A percentile compares a stretch with the other conserved stretches of the same genome.
Evolutionary conservation across 2,329 filamentous ascomycete species (phyloP).

Genomic region (Domatiomyces globalis): DNA sequence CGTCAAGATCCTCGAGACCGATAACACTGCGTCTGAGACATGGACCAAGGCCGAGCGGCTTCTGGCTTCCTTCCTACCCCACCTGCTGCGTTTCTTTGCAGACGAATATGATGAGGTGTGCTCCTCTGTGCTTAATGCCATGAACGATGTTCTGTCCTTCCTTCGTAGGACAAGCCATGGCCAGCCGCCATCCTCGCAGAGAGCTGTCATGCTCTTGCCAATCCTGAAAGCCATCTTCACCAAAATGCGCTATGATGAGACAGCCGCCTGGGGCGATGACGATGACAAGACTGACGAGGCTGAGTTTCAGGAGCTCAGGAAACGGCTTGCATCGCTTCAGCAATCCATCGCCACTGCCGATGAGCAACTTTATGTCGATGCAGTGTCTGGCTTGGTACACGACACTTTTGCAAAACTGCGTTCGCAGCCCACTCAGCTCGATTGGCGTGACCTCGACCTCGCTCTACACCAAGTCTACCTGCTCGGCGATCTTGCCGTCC

Average conservation of each 20-base stretch:
- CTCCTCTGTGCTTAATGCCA: conserved; percentile 82
- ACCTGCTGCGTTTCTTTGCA: conserved; percentile 83
- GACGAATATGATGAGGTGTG: conserved; percentile 98
- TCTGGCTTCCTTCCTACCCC: conserved; percentile 69
- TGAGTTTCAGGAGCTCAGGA: conserved; percentile 88
- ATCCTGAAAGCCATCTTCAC: conserved; percentile 82
- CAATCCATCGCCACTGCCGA: conserved; percentile 85
- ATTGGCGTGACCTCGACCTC: conserved; percentile 90
- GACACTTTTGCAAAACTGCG: conserved; percentile 72
- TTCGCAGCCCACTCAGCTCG: conserved; percentile 57
- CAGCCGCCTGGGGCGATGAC: conserved; percentile 80
- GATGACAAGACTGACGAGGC: conserved; percentile 93
- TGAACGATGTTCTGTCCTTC: conserved; percentile 84
- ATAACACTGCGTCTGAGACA: conserved; percentile 43
- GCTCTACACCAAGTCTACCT: conserved; percentile 90
- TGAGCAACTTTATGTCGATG: conserved; percentile 74
- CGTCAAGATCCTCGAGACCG: conserved; percentile 69
- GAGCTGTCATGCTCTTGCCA: conserved; percentile 68
- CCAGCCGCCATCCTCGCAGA: conserved; percentile 53
- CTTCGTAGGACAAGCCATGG: conserved; percentile 60
- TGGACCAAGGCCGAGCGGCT: conserved; percentile 65
- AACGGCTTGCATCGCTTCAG: conserved; percentile 76
- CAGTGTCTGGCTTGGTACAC: conserved; percentile 74
- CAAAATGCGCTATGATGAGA: conserved; percentile 98
- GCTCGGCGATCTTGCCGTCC: conserved; percentile 87